Conservation (phyloP, 2,329 filamentous ascomycete species). For the Xylariomycetidae sp. region DNA sequence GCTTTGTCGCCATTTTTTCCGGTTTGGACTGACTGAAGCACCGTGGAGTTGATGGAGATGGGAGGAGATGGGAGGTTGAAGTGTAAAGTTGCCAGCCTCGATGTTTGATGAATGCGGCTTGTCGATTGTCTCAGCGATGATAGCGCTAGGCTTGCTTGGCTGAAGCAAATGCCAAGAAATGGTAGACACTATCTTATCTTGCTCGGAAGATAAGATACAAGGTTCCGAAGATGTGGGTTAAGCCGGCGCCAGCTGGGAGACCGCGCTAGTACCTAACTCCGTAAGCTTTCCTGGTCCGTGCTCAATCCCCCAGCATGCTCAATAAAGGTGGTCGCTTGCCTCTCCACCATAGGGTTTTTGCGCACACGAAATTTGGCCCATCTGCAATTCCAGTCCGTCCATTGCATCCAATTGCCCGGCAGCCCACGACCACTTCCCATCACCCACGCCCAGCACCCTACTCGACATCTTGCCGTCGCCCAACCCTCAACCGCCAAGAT, state of each 20-base stretch:
- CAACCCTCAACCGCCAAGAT: constrained; percentile 55
- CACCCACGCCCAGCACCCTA: constrained; percentile 27
- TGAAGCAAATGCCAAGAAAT: no score
- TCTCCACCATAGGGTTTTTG: constrained; percentile 26
- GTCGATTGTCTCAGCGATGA: neutral
- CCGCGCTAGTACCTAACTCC: constrained; percentile 5
- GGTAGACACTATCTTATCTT: constrained; percentile 3
- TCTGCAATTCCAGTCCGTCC: constrained; percentile 23
- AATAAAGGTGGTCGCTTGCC: no score
- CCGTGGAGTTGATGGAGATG: constrained; percentile 29
- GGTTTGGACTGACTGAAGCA: no score
- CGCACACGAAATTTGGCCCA: constrained; percentile 26
- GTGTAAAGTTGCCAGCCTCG: neutral
- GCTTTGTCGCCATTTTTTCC: constrained; percentile 45
- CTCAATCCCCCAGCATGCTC: no score
- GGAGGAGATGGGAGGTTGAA: neutral
- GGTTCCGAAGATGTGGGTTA: no score
- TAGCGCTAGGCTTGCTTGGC: no score
- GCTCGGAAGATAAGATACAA: no score
- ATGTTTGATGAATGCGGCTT: constrained; percentile 13
- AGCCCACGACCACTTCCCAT: constrained; percentile 13
- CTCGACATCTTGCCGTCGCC: constrained; percentile 43
- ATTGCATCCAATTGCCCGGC: constrained; percentile 15
- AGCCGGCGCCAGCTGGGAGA: no score
- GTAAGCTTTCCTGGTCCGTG: no score